phyloP scores from a whole-genome alignment of 2,329 filamentous ascomycete species.

The Sporothrix protearum region DNA sequence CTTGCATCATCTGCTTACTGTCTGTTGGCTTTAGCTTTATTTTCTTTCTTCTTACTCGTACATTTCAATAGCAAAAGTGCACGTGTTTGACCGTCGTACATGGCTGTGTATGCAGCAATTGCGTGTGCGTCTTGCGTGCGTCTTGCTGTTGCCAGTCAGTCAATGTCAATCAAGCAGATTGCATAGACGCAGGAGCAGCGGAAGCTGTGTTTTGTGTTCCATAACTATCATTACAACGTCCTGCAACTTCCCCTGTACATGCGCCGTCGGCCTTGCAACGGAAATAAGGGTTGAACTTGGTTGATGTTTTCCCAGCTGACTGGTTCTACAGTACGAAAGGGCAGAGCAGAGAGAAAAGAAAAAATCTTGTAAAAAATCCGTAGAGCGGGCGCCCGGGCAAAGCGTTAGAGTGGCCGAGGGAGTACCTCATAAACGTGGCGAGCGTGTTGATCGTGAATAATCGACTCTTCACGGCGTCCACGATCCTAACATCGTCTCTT shows the following conservation, averaged over 20 bases:
- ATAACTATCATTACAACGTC: background rate
- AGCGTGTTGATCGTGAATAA: background rate
- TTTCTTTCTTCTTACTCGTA: too few relatives aligned
- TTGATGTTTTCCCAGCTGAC: background rate
- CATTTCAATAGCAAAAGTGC: too few relatives aligned
- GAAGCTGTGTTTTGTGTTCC: background rate
- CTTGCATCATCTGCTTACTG: too few relatives aligned
- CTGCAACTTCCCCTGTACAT: background rate
- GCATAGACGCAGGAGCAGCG: background rate
- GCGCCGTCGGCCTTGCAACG: background rate
- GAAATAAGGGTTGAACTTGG: background rate
- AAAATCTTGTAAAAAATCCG: background rate
- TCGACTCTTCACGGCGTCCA: background rate
- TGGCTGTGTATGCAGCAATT: too few relatives aligned
- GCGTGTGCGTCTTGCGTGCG: background rate
- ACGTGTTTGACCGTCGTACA: too few relatives aligned
- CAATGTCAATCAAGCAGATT: background rate
- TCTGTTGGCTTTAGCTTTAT: too few relatives aligned
- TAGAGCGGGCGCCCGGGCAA: background rate
- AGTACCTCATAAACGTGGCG: background rate
- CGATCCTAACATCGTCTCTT: background rate
- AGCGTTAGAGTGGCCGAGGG: background rate
- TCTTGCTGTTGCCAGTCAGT: background rate
- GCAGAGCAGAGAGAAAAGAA: background rate
- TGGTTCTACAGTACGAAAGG: background rate